Evolutionary conservation across 2,329 filamentous ascomycete species (phyloP).

Genomic region (Metarhizium rileyi): DNA sequence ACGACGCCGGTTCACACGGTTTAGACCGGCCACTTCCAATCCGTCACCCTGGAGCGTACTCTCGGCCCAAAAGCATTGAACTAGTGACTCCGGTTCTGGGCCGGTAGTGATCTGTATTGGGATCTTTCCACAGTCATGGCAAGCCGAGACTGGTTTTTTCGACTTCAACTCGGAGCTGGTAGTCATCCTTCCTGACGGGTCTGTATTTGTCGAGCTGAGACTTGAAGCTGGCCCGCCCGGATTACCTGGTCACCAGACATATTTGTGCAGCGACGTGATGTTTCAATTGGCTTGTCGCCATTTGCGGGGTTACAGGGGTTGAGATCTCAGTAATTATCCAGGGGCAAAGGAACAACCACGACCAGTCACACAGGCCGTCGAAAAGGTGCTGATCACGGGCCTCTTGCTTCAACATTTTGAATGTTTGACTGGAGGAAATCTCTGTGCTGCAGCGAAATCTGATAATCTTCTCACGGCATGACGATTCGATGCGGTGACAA

Average conservation of each 20-base stretch:
- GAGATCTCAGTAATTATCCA: background rate
- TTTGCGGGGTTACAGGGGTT: constrained; percentile 10
- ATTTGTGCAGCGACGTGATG: constrained; percentile 1
- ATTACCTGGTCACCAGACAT: background rate
- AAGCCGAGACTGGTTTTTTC: background rate
- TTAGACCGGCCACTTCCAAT: constrained; percentile 48
- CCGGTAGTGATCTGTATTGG: constrained; percentile 23
- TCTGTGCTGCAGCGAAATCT: too few relatives aligned
- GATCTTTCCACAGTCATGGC: background rate
- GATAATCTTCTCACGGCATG: background rate
- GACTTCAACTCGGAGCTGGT: background rate
- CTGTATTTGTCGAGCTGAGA: background rate
- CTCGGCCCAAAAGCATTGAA: constrained; percentile 53
- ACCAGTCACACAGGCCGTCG: background rate
- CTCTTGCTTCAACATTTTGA: too few relatives aligned
- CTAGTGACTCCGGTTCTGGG: constrained; percentile 51
- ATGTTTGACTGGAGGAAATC: too few relatives aligned
- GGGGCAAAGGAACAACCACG: background rate
- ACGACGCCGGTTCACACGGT: constrained; percentile 21
- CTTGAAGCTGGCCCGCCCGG: background rate
- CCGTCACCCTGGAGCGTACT: constrained; percentile 43
- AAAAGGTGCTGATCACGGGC: background rate
- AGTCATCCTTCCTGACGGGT: background rate
- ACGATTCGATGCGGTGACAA: background rate
- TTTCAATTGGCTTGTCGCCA: constrained; percentile 1